Base-by-base conservation (phyloP, 192 early-diverging fungal genomes). In the Mortierella claussenii region DNA sequence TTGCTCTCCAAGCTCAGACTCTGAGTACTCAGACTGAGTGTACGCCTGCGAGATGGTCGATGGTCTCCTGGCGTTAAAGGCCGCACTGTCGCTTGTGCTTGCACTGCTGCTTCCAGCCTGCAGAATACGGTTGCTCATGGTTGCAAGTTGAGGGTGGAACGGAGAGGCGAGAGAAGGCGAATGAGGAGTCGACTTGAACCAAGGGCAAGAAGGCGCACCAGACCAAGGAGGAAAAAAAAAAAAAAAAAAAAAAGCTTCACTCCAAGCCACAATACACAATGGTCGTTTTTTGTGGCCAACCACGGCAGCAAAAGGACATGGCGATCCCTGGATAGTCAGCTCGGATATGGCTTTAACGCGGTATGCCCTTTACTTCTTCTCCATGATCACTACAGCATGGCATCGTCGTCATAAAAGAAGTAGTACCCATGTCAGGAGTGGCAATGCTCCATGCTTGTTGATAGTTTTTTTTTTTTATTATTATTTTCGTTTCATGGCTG, bases 21-120 rank as follows among this genome's bases (percentile, higher is more conserved):
- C 73, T 40, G 73, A 76, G 44, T 76, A 76, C 42, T 76, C 73
- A n/a, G 73, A 76, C 58, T 66, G 64, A n/a, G 73, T 67, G 46
- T 76, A 76, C 24, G 65, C 64, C 65, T 76, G 73, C 1, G 73
- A 76, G 33, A 61, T 51, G 37, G 65, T 76, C 2, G 73, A 76
- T 45, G 60, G 65, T 3, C 73, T 63, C 6, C 73, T 24, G 32
- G 73, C 64, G 51, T 75, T 75, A 44, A 75, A 48, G 23, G 63
- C 62, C 43, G 56, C 69, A n/a, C 24, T 20, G 36, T 45, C 42
- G 31, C 10, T 33, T 43, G 47, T 49, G 31, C 26, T 12, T 23
- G 28, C 44, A 40, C 50, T 52, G 50, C 55, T 65, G 47, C 69
- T 63, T 52, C 62, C 63, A 51, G 62, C 62, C 56, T 75, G 70